Conservation (phyloP, 1,284 basidiomycete species). For the Chondrostereum purpureum region DNA sequence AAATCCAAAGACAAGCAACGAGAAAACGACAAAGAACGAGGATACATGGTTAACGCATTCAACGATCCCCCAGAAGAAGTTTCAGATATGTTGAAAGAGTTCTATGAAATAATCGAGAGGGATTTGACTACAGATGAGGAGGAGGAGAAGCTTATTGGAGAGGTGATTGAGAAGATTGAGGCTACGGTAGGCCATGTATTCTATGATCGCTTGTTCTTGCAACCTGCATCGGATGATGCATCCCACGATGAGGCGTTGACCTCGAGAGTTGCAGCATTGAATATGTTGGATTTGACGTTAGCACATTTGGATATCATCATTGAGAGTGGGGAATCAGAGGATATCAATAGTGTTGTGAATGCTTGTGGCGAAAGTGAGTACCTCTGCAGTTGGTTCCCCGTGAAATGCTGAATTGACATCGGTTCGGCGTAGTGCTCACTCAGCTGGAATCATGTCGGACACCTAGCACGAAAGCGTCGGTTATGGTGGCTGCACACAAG, state of each 20-base stretch:
- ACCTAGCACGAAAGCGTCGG: conserved; percentile 73
- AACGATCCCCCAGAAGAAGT: conserved; percentile 45
- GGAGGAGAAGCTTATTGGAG: background rate
- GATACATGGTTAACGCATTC: conserved; percentile 31
- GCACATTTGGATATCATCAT: conserved; percentile 82
- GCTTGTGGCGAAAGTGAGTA: conserved; percentile 72
- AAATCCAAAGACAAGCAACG: conserved; percentile 3
- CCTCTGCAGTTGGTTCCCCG: conserved; percentile 9
- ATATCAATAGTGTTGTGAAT: conserved; percentile 61
- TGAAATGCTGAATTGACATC: conserved; percentile 4
- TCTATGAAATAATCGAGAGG: conserved; percentile 49
- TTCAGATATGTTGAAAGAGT: conserved; percentile 62
- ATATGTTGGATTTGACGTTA: conserved; percentile 80
- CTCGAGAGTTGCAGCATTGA: conserved; percentile 83
- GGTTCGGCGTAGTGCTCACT: conserved; percentile 61
- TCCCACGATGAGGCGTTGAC: conserved; percentile 85
- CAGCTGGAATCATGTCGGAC: conserved; percentile 61
- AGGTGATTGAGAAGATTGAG: background rate
- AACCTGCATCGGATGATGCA: conserved; percentile 66
- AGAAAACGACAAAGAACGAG: background rate
- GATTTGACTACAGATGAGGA: conserved; percentile 23
- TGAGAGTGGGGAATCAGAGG: conserved; percentile 34
- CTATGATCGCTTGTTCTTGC: conserved; percentile 58
- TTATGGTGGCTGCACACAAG: conserved; percentile 80
- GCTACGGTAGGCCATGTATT: conserved; percentile 37